Base-by-base conservation (phyloP, 2,329 filamentous ascomycete species). In the Metarhizium anisopliae region DNA sequence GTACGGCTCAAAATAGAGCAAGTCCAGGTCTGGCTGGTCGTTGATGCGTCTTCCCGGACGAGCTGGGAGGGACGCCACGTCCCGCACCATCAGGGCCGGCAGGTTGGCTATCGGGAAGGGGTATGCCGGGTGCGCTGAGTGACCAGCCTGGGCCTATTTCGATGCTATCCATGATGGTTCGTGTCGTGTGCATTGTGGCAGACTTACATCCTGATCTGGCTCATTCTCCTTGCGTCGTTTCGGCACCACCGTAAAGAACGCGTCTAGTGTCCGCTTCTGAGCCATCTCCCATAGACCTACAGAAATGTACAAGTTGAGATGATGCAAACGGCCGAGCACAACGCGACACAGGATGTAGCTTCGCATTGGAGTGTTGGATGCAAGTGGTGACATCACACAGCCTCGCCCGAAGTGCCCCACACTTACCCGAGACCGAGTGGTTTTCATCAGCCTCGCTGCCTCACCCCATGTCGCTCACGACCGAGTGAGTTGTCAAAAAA, bases 1-100 rank as follows among this genome's bases (percentile, higher is more conserved):
- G 60, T 87, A 92, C 0, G 88, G 87, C 62, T 89, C 79, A 66
- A 86, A 92, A 69, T 89, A 89, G 8, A 92, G 70, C 0, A 93
- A 75, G 65, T 92, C 86, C 0, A 92, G 77, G 59, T 91, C 80
- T 0, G 82, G 79, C 63, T 87, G 83, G 63, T 90, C 77, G 61
- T 83, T 82, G 60, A 91, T 85, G 2, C 67, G 63, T 50, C 72
- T 76, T 1, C 77, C 80, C 58, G 80, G 74, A 20, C 76, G 71
- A 1, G 78, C 76, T 6, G 85, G 83, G 2, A 77, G 62, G 4
- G 72, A 74, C 0, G 64, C 58, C 2, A 81, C 56, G 50, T 74
- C 72, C 16, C 64, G 67, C 51, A 64, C 65, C 8, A 80, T 61
- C 7, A 68, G 63, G 2, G 58, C 18, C 14, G 76, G 71, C 8